These are phyloP conservation scores for Myxozyma nipponensis DNA, from an alignment of 805 yeast genomes.

Conservation along the genomic window DNA sequence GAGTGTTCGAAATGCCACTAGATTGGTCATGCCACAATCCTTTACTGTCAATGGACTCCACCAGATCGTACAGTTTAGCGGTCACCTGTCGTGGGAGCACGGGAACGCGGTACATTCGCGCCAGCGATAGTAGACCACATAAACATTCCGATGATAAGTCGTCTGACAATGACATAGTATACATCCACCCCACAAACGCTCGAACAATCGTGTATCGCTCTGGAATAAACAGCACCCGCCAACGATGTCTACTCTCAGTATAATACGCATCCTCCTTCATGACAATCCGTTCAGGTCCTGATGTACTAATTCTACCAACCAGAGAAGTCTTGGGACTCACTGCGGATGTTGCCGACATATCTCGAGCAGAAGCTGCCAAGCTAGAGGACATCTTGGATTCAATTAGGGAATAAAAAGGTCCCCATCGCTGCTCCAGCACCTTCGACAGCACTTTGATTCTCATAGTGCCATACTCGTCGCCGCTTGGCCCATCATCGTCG, in stretches of 20 bases:
- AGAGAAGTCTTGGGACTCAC: not conserved
- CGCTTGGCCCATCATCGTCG: constrained; percentile 2
- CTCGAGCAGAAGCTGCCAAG: not conserved
- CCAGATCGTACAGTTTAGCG: constrained; percentile 8
- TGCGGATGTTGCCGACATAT: not conserved
- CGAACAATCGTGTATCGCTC: constrained; percentile 14
- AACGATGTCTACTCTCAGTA: too few relatives aligned
- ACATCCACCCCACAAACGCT: constrained; percentile 17
- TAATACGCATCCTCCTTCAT: not conserved
- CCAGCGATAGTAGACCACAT: constrained; percentile 6
- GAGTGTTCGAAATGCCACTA: too few relatives aligned
- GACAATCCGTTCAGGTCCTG: not conserved
- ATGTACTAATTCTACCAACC: not conserved
- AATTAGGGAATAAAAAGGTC: constrained; percentile 5
- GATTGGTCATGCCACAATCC: too few relatives aligned
- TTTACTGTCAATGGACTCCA: too few relatives aligned
- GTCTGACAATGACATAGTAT: not conserved
- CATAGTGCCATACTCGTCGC: not conserved
- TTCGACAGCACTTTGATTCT: constrained; percentile 15
- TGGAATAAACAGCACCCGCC: constrained; percentile 17
- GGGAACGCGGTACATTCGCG: constrained; percentile 3
- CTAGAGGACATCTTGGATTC: not conserved
- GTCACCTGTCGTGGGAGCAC: constrained; percentile 7
- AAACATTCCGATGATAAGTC: not conserved
- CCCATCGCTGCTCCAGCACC: constrained; percentile 20